Conservation (phyloP, 352 stramenopile genomes). For the Globisporangium cystogenes region DNA sequence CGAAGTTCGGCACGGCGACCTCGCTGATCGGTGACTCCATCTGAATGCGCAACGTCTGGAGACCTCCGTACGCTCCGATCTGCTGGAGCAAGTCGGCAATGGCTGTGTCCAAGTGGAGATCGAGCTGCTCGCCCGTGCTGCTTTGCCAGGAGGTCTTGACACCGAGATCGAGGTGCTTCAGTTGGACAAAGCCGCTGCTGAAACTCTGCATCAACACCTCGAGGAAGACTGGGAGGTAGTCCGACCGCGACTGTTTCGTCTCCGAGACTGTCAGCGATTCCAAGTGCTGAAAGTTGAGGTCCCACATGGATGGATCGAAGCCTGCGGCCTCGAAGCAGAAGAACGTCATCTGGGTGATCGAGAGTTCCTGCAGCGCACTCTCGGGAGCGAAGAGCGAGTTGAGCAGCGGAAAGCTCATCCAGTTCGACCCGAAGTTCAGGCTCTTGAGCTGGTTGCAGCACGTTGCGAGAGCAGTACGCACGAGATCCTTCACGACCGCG, state of each 20-base stretch:
- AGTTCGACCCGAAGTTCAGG: slow-evolving; percentile 59
- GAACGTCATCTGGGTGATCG: slow-evolving; percentile 28
- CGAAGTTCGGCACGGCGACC: slow-evolving; percentile 5
- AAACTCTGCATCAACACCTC: slow-evolving; percentile 37
- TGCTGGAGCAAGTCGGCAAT: slow-evolving; percentile 20
- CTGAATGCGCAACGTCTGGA: slow-evolving; percentile 17
- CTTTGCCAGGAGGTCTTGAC: background rate
- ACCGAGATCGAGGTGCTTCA: slow-evolving; percentile 44
- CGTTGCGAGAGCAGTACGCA: slow-evolving; percentile 28
- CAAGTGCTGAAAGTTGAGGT: slow-evolving; percentile 41
- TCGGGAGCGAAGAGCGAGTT: slow-evolving; percentile 52
- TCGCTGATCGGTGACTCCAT: slow-evolving; percentile 10
- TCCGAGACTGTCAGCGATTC: slow-evolving; percentile 31
- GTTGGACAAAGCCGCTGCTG: slow-evolving; percentile 37
- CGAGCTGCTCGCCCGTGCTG: background rate
- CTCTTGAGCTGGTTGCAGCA: slow-evolving; percentile 30
- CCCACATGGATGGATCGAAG: slow-evolving; percentile 23
- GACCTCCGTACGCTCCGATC: slow-evolving; percentile 17
- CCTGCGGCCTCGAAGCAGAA: slow-evolving; percentile 14
- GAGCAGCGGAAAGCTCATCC: slow-evolving; percentile 38
- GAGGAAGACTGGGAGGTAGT: slow-evolving; percentile 33
- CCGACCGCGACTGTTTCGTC: slow-evolving; percentile 22
- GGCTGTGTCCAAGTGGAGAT: slow-evolving; percentile 10
- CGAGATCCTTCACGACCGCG: slow-evolving; percentile 31
- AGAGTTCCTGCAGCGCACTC: slow-evolving; percentile 35